These are phyloP conservation scores for Russula compacta DNA, from an alignment of 768 basidiomycete genomes.

Conservation along the genomic window DNA sequence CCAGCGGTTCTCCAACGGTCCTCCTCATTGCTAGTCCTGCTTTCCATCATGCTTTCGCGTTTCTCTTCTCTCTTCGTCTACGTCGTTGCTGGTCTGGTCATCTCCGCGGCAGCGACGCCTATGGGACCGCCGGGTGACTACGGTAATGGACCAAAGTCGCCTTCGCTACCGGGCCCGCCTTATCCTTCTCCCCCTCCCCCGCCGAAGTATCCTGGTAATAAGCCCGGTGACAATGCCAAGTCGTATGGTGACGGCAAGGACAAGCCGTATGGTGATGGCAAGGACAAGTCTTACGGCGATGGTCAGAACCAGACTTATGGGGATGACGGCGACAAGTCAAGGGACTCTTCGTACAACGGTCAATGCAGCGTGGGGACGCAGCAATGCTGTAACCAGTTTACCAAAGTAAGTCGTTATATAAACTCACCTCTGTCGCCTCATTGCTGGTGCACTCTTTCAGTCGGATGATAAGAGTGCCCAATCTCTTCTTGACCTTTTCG, in stretches of 20 bases:
- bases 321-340: background rate
- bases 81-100: slow-evolving; percentile 6
- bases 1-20: slow-evolving; percentile 5
- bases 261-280: background rate
- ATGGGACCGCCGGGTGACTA: background rate
- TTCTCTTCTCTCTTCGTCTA: slow-evolving; percentile 14
- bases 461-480: background rate
- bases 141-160: background rate
- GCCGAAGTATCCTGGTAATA: background rate
- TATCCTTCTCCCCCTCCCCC: background rate
- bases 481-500: background rate
- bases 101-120: slow-evolving; percentile 13
- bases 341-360: background rate
- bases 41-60: slow-evolving; percentile 15
- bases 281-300: background rate
- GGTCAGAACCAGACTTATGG: too few species aligned
- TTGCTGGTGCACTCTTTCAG: background rate
- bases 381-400: background rate
- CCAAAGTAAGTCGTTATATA: background rate
- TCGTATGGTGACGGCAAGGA: background rate
- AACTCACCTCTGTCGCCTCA: background rate
- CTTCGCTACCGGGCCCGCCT: background rate
- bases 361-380: background rate
- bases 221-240: background rate
- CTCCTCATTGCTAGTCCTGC: slow-evolving; percentile 5